phyloP scores from a whole-genome alignment of 805 yeast species.

The Wickerhamomyces ciferrii region DNA sequence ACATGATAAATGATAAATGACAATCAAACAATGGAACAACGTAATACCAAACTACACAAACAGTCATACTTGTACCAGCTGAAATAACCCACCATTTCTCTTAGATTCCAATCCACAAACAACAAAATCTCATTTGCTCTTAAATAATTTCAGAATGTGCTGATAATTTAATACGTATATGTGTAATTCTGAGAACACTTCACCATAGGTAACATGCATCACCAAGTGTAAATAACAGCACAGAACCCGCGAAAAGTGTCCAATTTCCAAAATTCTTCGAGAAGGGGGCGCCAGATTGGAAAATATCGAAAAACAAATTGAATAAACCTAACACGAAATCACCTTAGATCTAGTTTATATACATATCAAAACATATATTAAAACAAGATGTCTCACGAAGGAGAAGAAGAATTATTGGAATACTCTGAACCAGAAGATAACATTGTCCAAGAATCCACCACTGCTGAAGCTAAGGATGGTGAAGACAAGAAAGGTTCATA shows the following conservation, averaged over 20 bases:
- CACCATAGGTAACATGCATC: not conserved
- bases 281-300: not conserved
- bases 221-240: not conserved
- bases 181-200: not conserved
- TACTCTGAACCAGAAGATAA: constrained; percentile 98
- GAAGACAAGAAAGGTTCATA: constrained; percentile 93
- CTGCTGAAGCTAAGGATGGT: constrained; percentile 44
- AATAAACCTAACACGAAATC: not conserved
- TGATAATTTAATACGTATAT: not conserved
- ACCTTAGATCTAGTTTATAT: not conserved
- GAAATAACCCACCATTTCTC: too few species aligned
- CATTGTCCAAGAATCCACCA: constrained; percentile 50
- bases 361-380: not conserved
- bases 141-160: too few species aligned
- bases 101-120: too few species aligned
- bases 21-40: too few species aligned
- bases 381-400: constrained; percentile 80
- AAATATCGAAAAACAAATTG: not conserved
- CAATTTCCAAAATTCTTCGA: too few species aligned
- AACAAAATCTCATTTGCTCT: too few species aligned
- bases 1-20: too few species aligned
- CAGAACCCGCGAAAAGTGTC: not conserved
- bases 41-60: too few species aligned
- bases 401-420: constrained; percentile 98
- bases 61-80: too few species aligned